phyloP scores from a whole-genome alignment of 192 early-diverging fungal genomes.

The Rhizophagus clarus region DNA sequence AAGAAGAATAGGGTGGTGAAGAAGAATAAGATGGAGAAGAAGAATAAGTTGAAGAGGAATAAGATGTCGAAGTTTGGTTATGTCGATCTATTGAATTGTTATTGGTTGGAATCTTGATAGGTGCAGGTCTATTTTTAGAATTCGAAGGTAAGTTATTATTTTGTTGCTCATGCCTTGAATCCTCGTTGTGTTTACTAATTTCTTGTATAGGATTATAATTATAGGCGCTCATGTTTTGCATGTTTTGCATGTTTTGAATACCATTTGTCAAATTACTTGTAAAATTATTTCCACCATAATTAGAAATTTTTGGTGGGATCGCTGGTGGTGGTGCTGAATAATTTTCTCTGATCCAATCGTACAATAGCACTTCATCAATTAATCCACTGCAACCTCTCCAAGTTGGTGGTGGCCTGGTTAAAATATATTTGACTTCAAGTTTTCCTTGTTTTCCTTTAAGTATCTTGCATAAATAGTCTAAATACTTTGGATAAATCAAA shows the following conservation, averaged over 20 bases:
- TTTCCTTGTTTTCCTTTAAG: neutral
- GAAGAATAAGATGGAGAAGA: neutral
- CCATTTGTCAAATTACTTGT: neutral
- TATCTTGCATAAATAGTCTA: neutral
- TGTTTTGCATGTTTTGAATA: neutral
- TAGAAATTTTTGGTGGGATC: neutral
- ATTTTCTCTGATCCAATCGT: slow-evolving; percentile 4
- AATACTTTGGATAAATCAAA: neutral
- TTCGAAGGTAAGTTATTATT: neutral
- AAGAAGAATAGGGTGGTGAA: neutral
- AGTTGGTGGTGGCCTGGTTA: neutral
- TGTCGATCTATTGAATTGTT: neutral
- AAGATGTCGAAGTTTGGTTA: neutral
- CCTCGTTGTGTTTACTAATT: neutral
- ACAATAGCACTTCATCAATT: neutral
- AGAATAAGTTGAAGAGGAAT: neutral
- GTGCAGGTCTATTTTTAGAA: too few species aligned
- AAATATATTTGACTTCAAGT: neutral
- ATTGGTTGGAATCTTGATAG: too few species aligned
- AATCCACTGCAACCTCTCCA: neutral
- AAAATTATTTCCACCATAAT: neutral
- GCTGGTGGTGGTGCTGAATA: neutral
- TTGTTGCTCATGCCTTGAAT: neutral
- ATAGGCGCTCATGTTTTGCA: neutral
- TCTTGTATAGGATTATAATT: neutral